Evolutionary conservation across 108 stramenopile species (phyloP).

Genomic region (Phaeodactylum tricornutum): DNA sequence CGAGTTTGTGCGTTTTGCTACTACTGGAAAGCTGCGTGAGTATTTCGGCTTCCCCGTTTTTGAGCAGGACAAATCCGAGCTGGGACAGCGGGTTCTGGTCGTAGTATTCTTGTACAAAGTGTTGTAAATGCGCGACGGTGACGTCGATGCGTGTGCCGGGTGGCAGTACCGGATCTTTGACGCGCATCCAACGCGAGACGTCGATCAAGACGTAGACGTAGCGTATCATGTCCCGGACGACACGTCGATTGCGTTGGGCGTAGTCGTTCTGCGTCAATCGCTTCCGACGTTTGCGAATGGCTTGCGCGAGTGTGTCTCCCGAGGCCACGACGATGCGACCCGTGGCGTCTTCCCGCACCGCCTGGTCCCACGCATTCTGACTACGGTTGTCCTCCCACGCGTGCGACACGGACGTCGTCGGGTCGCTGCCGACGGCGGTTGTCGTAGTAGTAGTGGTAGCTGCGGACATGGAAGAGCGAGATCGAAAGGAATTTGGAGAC

Average conservation of each 20-base stretch:
- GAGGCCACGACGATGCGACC: conserved; percentile 60
- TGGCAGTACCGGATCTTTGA: conserved; percentile 61
- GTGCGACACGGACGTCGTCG: background rate
- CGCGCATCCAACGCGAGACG: conserved; percentile 48
- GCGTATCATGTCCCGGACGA: conserved; percentile 82
- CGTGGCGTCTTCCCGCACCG: conserved; percentile 74
- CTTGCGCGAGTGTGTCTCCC: conserved; percentile 34
- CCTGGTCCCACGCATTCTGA: conserved; percentile 44
- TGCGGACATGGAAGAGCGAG: background rate
- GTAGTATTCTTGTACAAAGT: conserved; percentile 68
- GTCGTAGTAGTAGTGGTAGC: background rate
- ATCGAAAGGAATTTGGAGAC: too few species aligned
- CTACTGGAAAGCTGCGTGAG: conserved; percentile 53
- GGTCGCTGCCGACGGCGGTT: background rate
- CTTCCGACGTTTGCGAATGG: conserved; percentile 57
- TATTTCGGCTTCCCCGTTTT: conserved; percentile 77
- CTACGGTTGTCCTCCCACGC: conserved; percentile 5
- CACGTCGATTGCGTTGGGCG: conserved; percentile 41
- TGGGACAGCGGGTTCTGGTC: conserved; percentile 84
- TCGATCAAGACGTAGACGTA: conserved; percentile 71
- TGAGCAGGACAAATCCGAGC: conserved; percentile 54
- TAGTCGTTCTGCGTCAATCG: conserved; percentile 68
- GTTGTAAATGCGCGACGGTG: conserved; percentile 29
- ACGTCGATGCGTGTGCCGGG: conserved; percentile 55
- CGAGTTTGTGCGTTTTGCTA: conserved; percentile 54